phyloP scores from a whole-genome alignment of 169 alveolate genomes.

The Plasmodium vivax region DNA sequence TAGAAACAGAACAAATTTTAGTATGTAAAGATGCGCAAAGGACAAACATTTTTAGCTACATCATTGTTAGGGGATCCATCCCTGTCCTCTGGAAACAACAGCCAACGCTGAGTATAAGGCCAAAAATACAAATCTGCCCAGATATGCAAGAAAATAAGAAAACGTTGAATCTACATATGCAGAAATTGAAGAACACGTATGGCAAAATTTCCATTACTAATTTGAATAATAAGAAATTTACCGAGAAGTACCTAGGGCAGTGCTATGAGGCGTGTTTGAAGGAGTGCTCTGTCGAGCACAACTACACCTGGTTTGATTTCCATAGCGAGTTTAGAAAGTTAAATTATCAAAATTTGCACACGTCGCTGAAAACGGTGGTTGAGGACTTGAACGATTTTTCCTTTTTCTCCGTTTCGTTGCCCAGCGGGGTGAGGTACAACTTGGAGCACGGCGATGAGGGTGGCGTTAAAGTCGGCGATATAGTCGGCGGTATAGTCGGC shows the following conservation, averaged over 20 bases:
- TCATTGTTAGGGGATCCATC: slow-evolving; percentile 94
- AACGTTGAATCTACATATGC: slow-evolving; percentile 66
- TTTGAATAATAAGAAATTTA: slow-evolving; percentile 51
- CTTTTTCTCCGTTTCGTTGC: slow-evolving; percentile 39
- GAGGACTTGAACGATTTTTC: slow-evolving; percentile 53
- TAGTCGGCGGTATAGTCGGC: neutral
- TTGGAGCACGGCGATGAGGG: neutral
- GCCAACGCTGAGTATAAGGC: slow-evolving; percentile 60
- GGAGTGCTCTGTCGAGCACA: slow-evolving; percentile 25
- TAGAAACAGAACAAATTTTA: slow-evolving; percentile 94
- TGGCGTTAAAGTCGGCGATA: too few species aligned
- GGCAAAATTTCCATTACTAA: slow-evolving; percentile 72
- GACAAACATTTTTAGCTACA: slow-evolving; percentile 85
- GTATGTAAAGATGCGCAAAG: slow-evolving; percentile 79
- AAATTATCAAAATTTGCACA: slow-evolving; percentile 21
- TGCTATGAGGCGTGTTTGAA: slow-evolving; percentile 58
- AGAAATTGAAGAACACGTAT: slow-evolving; percentile 57
- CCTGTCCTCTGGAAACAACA: slow-evolving; percentile 97
- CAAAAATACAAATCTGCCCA: slow-evolving; percentile 24
- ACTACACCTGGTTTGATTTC: slow-evolving; percentile 72
- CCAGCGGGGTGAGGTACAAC: slow-evolving; percentile 17
- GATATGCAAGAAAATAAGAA: slow-evolving; percentile 47
- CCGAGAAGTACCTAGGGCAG: slow-evolving; percentile 73
- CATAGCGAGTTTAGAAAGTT: slow-evolving; percentile 64
- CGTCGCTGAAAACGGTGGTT: slow-evolving; percentile 22